These are phyloP conservation scores for Posidonia oceanica DNA, from an alignment of 116 monocot species.

Conservation along the genomic window DNA sequence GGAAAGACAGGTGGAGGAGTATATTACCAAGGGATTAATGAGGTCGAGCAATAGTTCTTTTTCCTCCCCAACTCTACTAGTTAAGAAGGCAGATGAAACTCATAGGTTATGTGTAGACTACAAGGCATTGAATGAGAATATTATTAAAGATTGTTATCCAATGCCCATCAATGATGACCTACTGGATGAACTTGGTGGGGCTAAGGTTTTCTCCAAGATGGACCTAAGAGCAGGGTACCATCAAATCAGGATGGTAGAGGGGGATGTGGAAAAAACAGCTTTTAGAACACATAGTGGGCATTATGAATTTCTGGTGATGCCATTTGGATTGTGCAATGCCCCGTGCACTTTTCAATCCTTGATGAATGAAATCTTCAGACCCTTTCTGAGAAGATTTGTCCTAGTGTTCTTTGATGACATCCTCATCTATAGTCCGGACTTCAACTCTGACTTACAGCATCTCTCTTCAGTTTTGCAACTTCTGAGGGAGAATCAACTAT, in stretches of 20 bases:
- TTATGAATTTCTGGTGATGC: constrained; percentile 7
- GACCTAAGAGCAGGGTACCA: not conserved
- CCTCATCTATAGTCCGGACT: not conserved
- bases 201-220: constrained; percentile 6
- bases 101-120: too few relatives aligned
- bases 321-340: constrained; percentile 9
- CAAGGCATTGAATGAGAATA: too few relatives aligned
- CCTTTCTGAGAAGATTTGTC: not conserved
- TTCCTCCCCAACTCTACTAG: too few relatives aligned
- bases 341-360: not conserved
- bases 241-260: not conserved
- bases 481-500: not conserved
- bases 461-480: not conserved
- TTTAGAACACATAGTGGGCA: constrained; percentile 7
- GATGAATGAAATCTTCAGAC: constrained; percentile 4
- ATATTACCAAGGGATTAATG: too few relatives aligned
- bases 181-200: not conserved
- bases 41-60: too few relatives aligned
- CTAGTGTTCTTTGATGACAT: constrained; percentile 14
- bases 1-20: too few relatives aligned
- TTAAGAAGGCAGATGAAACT: too few relatives aligned
- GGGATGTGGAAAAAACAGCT: not conserved
- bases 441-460: not conserved
- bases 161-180: not conserved
- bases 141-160: not conserved